Evolutionary conservation across 1,139 yeast genomes (phyloP).

Genomic region (Pneumocystis carinii): DNA sequence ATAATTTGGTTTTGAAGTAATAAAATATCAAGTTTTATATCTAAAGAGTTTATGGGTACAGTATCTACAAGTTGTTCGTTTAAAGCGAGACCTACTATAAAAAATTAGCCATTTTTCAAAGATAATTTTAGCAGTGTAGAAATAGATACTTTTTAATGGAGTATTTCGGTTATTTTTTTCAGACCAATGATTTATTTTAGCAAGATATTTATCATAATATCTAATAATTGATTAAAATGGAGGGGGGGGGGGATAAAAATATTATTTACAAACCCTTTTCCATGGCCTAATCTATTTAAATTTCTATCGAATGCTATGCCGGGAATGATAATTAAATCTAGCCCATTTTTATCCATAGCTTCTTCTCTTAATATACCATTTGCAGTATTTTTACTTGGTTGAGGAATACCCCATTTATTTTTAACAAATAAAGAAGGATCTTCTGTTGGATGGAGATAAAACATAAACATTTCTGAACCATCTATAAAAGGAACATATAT

Average conservation of each 20-base stretch:
- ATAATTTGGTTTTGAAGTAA: conserved; percentile 26
- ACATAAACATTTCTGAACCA: background rate
- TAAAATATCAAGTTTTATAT: conserved; percentile 47
- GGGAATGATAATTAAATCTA: conserved; percentile 68
- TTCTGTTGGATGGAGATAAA: background rate
- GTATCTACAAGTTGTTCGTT: conserved; percentile 45
- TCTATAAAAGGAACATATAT: background rate
- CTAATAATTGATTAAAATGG: no score
- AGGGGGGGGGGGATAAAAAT: no score
- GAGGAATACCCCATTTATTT: conserved; percentile 7
- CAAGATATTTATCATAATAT: background rate
- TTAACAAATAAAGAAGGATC: background rate
- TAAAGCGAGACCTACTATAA: conserved; percentile 53
- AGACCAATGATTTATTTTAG: conserved; percentile 16
- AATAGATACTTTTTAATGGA: conserved; percentile 16
- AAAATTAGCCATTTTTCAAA: background rate
- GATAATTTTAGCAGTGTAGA: background rate
- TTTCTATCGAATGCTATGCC: conserved; percentile 54
- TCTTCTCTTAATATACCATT: conserved; percentile 10
- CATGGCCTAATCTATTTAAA: conserved; percentile 68
- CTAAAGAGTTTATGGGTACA: conserved; percentile 59
- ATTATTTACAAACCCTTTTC: conserved; percentile 84
- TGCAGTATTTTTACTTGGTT: background rate
- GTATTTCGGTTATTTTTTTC: conserved; percentile 10
- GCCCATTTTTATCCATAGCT: conserved; percentile 27